Conservation (phyloP, 1,284 basidiomycete species). For the Wallemia ichthyophaga region DNA sequence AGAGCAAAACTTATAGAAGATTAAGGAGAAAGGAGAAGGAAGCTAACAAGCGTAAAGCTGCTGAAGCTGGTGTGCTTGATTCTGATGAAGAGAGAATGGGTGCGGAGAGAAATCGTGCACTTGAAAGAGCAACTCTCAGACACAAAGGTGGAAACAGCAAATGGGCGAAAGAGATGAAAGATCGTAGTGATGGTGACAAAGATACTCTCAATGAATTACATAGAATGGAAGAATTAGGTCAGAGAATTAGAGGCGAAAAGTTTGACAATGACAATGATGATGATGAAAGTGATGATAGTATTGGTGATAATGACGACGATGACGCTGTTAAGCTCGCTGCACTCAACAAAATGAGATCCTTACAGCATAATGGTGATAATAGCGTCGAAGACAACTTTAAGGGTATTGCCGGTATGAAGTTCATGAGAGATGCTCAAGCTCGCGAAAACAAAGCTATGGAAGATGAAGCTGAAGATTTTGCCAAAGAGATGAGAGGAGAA, state of each 20-base stretch:
- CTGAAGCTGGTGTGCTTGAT: slow-evolving; percentile 25
- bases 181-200: neutral
- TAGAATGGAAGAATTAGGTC: slow-evolving; percentile 2
- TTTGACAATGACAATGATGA: slow-evolving; percentile 23
- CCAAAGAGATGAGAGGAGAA: slow-evolving; percentile 28
- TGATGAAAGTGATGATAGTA: slow-evolving; percentile 14
- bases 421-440: slow-evolving; percentile 67
- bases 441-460: slow-evolving; percentile 29
- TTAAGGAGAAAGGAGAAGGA: slow-evolving; percentile 49
- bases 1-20: slow-evolving; percentile 72
- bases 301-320: slow-evolving; percentile 21
- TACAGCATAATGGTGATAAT: slow-evolving; percentile 10
- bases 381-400: slow-evolving; percentile 24
- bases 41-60: slow-evolving; percentile 24
- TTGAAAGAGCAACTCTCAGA: slow-evolving; percentile 51
- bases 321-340: slow-evolving; percentile 28
- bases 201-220: neutral
- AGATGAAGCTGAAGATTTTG: slow-evolving; percentile 34
- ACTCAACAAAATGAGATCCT: slow-evolving; percentile 17
- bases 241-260: slow-evolving; percentile 14
- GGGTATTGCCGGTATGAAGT: slow-evolving; percentile 63
- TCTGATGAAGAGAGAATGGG: slow-evolving; percentile 29
- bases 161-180: slow-evolving; percentile 39
- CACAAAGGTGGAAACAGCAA: slow-evolving; percentile 32
- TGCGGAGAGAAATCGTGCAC: slow-evolving; percentile 44